Percentiles rank a stretch among this genome's conserved stretches.
These are phyloP conservation scores for Odonthalia washingtoniensis DNA, from an alignment of 31 red algal species.

Conservation along the genomic window DNA sequence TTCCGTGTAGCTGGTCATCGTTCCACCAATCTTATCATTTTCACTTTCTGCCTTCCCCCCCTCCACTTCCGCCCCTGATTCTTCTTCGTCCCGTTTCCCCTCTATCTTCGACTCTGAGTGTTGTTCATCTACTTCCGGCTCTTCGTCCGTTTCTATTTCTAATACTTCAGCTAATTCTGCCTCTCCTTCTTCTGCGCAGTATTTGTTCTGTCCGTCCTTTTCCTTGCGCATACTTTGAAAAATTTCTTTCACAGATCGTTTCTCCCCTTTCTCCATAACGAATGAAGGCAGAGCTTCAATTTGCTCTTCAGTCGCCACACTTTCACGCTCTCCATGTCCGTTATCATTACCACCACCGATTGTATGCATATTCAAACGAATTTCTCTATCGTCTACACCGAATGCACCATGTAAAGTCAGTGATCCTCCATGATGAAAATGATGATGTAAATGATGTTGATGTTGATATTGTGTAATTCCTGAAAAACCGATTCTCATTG, in stretches of 20 bases:
- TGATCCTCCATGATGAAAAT: background rate
- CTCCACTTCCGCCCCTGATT: background rate
- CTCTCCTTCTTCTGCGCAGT: background rate
- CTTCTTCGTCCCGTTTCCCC: constrained; percentile 6
- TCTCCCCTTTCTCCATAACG: constrained; percentile 61
- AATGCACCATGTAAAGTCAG: background rate
- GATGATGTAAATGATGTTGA: background rate
- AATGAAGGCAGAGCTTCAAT: constrained; percentile 58
- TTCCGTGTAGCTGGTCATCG: constrained; percentile 50
- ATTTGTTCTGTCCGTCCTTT: background rate
- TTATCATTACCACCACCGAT: background rate
- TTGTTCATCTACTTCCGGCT: no score
- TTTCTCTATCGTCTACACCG: constrained; percentile 41
- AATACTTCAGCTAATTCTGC: no score
- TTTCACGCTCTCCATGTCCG: constrained; percentile 11
- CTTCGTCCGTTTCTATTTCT: no score
- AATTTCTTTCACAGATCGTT: constrained; percentile 45
- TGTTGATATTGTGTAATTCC: background rate
- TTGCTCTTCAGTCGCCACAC: constrained; percentile 60
- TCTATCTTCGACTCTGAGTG: no score
- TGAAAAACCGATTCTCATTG: background rate
- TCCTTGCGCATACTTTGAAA: constrained; percentile 37
- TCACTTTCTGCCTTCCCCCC: background rate
- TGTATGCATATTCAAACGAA: constrained; percentile 40
- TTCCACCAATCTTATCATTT: constrained; percentile 15